These are phyloP conservation scores for Antrodiella citrinella DNA, from an alignment of 768 basidiomycete genomes.

Conservation along the genomic window DNA sequence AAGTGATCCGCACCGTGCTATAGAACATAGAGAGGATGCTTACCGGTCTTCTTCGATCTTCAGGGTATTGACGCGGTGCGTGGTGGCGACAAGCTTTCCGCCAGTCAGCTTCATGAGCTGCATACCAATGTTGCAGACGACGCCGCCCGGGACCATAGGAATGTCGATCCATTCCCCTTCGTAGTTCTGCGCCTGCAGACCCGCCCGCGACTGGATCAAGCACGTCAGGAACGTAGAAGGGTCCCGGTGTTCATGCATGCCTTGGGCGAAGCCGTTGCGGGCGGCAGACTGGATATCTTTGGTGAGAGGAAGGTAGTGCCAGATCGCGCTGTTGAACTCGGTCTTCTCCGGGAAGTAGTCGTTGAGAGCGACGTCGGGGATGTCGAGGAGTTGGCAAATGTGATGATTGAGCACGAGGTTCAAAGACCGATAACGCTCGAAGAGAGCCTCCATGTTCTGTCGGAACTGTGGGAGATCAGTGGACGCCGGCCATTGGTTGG, in stretches of 20 bases:
- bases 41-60: slow-evolving; percentile 23
- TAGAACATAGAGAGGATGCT: background rate
- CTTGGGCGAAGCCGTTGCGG: slow-evolving; percentile 21
- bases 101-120: slow-evolving; percentile 24
- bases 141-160: slow-evolving; percentile 22
- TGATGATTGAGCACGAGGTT: slow-evolving; percentile 24
- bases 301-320: slow-evolving; percentile 24
- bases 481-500: slow-evolving; percentile 25
- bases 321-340: slow-evolving; percentile 24
- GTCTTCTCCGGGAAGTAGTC: slow-evolving; percentile 19
- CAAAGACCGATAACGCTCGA: slow-evolving; percentile 19
- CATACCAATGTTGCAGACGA: slow-evolving; percentile 25
- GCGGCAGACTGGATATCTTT: slow-evolving; percentile 14
- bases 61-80: slow-evolving; percentile 26
- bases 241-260: slow-evolving; percentile 27
- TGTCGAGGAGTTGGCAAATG: slow-evolving; percentile 19
- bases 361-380: slow-evolving; percentile 14
- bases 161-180: slow-evolving; percentile 23
- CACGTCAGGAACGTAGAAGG: slow-evolving; percentile 25
- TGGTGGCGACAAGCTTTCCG: slow-evolving; percentile 22
- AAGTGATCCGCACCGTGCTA: background rate
- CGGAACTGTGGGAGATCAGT: slow-evolving; percentile 21
- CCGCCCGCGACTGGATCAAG: slow-evolving; percentile 22
- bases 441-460: slow-evolving; percentile 19
- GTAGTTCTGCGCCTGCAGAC: slow-evolving; percentile 24